Evolutionary conservation across 1,284 basidiomycete genomes (phyloP).

Genomic region (Irpex sp.): DNA sequence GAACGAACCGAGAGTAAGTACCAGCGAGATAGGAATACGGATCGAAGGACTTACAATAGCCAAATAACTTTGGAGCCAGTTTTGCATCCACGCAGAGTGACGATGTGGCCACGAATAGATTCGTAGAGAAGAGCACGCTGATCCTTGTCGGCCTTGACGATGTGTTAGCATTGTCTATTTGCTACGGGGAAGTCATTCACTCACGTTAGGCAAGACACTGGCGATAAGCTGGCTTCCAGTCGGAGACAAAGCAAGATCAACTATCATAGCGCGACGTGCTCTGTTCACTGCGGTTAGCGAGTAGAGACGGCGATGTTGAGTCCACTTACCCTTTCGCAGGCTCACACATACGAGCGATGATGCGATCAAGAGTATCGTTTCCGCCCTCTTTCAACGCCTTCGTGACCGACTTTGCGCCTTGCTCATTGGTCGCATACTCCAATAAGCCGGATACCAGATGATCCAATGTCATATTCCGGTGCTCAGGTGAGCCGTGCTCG

Average conservation of each 20-base stretch:
- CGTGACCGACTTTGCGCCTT: slow-evolving; percentile 77
- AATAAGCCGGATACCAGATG: slow-evolving; percentile 69
- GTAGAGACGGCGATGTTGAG: background rate
- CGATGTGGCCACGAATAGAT: slow-evolving; percentile 79
- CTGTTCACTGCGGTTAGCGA: slow-evolving; percentile 29
- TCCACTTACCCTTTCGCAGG: slow-evolving; percentile 64
- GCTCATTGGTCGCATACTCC: slow-evolving; percentile 75
- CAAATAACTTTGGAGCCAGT: slow-evolving; percentile 85
- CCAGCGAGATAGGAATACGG: background rate
- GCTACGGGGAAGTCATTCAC: slow-evolving; percentile 13
- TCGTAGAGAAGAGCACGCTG: slow-evolving; percentile 75
- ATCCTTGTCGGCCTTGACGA: slow-evolving; percentile 68
- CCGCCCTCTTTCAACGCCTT: slow-evolving; percentile 83
- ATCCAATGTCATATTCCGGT: slow-evolving; percentile 67
- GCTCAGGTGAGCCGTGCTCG: slow-evolving; percentile 72
- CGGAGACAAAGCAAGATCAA: slow-evolving; percentile 76
- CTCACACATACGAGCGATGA: slow-evolving; percentile 78
- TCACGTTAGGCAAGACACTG: slow-evolving; percentile 68
- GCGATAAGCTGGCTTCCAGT: slow-evolving; percentile 81
- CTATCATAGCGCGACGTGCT: slow-evolving; percentile 75
- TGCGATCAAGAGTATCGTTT: slow-evolving; percentile 62
- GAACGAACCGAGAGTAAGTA: slow-evolving; percentile 4
- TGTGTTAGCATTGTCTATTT: background rate
- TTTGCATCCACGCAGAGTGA: slow-evolving; percentile 80
- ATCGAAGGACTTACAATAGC: slow-evolving; percentile 63